Evolutionary conservation across 2,329 filamentous ascomycete species (phyloP).

Genomic region (Periconia sp.): DNA sequence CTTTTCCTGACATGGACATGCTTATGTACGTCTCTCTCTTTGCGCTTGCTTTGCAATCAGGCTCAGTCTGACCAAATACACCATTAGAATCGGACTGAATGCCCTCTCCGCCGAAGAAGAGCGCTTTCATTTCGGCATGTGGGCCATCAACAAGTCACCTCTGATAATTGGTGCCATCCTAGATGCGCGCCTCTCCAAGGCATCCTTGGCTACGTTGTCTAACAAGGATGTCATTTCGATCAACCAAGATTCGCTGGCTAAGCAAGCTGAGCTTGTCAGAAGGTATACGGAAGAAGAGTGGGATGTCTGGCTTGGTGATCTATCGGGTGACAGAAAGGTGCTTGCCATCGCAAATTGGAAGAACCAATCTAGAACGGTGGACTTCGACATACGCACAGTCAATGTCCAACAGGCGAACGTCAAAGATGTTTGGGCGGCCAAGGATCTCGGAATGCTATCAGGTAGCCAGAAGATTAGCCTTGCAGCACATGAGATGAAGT

Average conservation of each 20-base stretch:
- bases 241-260: constrained; percentile 62
- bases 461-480: constrained; percentile 22
- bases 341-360: constrained; percentile 48
- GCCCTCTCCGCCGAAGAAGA: constrained; percentile 46
- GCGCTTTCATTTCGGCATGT: constrained; percentile 54
- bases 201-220: constrained; percentile 38
- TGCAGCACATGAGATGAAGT: constrained; percentile 34
- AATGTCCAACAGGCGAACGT: constrained; percentile 42
- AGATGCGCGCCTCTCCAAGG: constrained; percentile 29
- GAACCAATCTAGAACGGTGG: constrained; percentile 38
- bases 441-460: constrained; percentile 23
- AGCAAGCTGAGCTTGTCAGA: constrained; percentile 58
- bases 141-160: constrained; percentile 55
- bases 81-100: constrained; percentile 41
- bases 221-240: constrained; percentile 64
- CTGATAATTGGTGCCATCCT: constrained; percentile 52
- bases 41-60: not conserved
- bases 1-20: constrained; percentile 52
- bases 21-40: constrained; percentile 33
- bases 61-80: constrained; percentile 4
- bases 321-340: constrained; percentile 42
- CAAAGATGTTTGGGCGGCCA: constrained; percentile 45
- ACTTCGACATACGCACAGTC: constrained; percentile 37
- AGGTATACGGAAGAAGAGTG: constrained; percentile 46
- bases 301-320: constrained; percentile 47